Evolutionary conservation across 164 flowering plant genomes (phyloP), one percentile per base, ranked within the genome.

Genomic region (Santalum album): DNA sequence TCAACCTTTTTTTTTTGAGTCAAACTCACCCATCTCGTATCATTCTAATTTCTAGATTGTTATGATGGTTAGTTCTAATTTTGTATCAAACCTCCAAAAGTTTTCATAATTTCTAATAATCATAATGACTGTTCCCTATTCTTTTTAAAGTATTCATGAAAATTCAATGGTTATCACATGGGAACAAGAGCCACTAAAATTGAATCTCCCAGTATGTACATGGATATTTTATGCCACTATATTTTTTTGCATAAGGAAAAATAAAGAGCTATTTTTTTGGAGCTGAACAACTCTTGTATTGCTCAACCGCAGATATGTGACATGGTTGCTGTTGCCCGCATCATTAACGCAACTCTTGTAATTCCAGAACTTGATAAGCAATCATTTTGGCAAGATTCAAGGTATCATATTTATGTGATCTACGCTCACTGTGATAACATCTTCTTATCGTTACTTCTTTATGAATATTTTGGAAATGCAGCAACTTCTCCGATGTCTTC

Each of bases 291-390:
- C 29, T 43, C 26, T 35, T 14, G 57, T 32, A 23, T 40, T 49
- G 34, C 56, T 66, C 53, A 56, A 64, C 67, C 61, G 65, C 87
- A 92, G 96, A 92, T 92, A 65, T 78, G 94, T 55, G 96, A 92
- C 75, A 92, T 92, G 99, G 94, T 92, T 34, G 96, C 96, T 57
- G 90, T 92, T 55, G 98, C 96, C 16, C 94, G 85, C 27, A 75
- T 92, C 42, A 76, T 86, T 56, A 89, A 92, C 68, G 98, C 98
- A 11, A 92, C 96, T 55, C 91, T 92, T 58, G 95, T 92, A 20
- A 66, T 88, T 55, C 98, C 98, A 16, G 95, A 88, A 64, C 94
- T 88, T 51, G 96, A 92, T 74, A 92, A 92, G 55, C 67, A 75
- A 12, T 92, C 96, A 38, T 88, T 84, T 72, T 92, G 99, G 99